Conservation (phyloP, 345 rosid species). For the Euphorbia peplus region DNA sequence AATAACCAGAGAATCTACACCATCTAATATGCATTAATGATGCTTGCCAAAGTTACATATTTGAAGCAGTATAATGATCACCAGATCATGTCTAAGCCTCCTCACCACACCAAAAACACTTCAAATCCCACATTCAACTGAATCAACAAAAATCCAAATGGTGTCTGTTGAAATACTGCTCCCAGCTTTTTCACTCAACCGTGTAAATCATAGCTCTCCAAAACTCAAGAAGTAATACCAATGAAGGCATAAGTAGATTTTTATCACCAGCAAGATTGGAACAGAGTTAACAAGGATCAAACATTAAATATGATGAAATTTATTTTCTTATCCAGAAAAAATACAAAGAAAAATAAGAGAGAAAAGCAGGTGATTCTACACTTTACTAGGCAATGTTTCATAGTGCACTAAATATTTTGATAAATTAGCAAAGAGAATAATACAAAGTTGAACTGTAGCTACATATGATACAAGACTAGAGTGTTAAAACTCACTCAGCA, state of each 20-base stretch:
- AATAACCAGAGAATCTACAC: not conserved
- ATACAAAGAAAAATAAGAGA: not conserved
- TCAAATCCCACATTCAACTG: too few species aligned
- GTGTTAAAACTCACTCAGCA: constrained; percentile 6
- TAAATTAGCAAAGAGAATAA: constrained; percentile 4
- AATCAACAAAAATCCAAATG: too few species aligned
- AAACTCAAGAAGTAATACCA: too few species aligned
- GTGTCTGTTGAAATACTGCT: too few species aligned
- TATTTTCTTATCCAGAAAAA: constrained; percentile 3
- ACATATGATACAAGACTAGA: constrained; percentile 24
- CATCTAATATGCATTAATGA: not conserved
- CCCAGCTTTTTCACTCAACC: too few species aligned
- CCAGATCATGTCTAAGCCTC: too few species aligned
- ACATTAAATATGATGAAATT: not conserved
- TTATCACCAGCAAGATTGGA: too few species aligned
- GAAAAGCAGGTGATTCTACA: constrained; percentile 1
- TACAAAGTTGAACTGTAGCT: constrained; percentile 10
- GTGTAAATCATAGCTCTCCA: too few species aligned
- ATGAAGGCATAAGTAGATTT: too few species aligned
- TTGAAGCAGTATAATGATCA: too few species aligned
- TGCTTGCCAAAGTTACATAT: not conserved
- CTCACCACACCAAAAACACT: too few species aligned
- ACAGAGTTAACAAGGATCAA: not conserved
- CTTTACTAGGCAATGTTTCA: not conserved
- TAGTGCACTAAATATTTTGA: not conserved